Evolutionary conservation across 2,329 filamentous ascomycete genomes (phyloP), one percentile per base, ranked within the genome.

Genomic region (Phyllosticta citriasiana): DNA sequence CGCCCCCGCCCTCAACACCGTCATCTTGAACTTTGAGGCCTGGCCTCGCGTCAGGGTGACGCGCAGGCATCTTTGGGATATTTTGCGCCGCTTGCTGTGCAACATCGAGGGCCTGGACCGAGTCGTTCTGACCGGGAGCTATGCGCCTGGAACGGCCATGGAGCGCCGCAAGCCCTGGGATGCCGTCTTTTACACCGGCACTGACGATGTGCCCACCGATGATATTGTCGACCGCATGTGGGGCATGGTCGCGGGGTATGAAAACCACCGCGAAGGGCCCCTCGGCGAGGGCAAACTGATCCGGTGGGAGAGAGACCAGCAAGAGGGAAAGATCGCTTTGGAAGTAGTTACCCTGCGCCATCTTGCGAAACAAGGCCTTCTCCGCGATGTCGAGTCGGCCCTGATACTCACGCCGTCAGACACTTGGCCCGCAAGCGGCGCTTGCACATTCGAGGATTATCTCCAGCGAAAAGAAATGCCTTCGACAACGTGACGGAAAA

Each of bases 181-280:
- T 8, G 68, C 71, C 1, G 67, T 71, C 2, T 71, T 73, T 60
- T 75, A 70, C 58, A 70, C 74, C 19, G 73, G 73, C 6, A 68
- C 69, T 19, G 71, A 73, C 33, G 68, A 73, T 51, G 71, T 73
- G 35, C 69, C 69, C n/a, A 60, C 66, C 5, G 66, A 72, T 19
- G 71, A 73, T 56, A 61, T 75, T 33, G 64, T 74, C 24, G 63
- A 68, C 16, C 65, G 65, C 5, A 73, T 75, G 71, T 71, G 68
- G 67, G 64, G 62, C 4, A 65, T 66, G 22, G 69, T 72, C 8
- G 53, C 35, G 53, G 59, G 25, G 53, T 19, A 47, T n/a, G n/a
- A 47, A 7, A n/a, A 19, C 40, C 40, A 47, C 40, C 55, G 52
- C 5, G 9, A 62, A 5, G 57, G 65, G 16, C 73, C 70, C 14